Percentiles rank a stretch among this genome's conserved stretches.
Evolutionary conservation across 768 basidiomycete genomes (phyloP).

Genomic region (Auriscalpium orientale): DNA sequence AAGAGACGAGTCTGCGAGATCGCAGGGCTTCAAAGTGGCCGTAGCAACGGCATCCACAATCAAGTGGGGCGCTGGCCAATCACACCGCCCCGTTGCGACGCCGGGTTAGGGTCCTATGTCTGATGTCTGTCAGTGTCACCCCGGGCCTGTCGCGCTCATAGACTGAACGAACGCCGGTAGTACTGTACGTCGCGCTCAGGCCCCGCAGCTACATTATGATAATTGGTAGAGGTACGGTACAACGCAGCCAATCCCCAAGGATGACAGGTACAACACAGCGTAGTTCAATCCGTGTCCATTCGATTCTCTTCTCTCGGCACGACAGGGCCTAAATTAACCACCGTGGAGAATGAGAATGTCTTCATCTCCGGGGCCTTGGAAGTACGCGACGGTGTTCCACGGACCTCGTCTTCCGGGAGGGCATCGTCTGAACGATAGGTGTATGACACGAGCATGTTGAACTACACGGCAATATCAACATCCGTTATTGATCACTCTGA

Average conservation of each 20-base stretch:
- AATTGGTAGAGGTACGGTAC: too few species aligned
- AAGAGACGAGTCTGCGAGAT: not conserved
- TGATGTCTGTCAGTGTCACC: too few species aligned
- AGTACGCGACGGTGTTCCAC: slow-evolving; percentile 28
- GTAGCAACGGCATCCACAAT: too few species aligned
- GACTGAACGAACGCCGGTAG: too few species aligned
- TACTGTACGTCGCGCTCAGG: too few species aligned
- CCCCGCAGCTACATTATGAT: too few species aligned
- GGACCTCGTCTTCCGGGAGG: slow-evolving; percentile 49
- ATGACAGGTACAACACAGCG: too few species aligned
- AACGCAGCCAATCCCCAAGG: too few species aligned
- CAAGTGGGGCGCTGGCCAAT: too few species aligned
- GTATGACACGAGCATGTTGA: slow-evolving; percentile 90
- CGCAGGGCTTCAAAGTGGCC: not conserved
- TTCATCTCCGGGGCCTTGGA: slow-evolving; percentile 63
- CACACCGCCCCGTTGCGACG: too few species aligned
- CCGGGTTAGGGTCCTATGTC: too few species aligned
- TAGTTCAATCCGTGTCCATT: slow-evolving; percentile 10
- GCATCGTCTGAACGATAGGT: slow-evolving; percentile 91
- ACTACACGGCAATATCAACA: slow-evolving; percentile 39
- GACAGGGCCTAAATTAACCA: slow-evolving; percentile 71
- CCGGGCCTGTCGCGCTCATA: too few species aligned
- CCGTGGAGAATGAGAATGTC: slow-evolving; percentile 85
- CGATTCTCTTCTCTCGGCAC: slow-evolving; percentile 47
- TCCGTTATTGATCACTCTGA: not conserved